Evolutionary conservation across 805 yeast genomes (phyloP), one percentile per base, ranked within the genome.

Genomic region (Wickerhamiella azymoides): DNA sequence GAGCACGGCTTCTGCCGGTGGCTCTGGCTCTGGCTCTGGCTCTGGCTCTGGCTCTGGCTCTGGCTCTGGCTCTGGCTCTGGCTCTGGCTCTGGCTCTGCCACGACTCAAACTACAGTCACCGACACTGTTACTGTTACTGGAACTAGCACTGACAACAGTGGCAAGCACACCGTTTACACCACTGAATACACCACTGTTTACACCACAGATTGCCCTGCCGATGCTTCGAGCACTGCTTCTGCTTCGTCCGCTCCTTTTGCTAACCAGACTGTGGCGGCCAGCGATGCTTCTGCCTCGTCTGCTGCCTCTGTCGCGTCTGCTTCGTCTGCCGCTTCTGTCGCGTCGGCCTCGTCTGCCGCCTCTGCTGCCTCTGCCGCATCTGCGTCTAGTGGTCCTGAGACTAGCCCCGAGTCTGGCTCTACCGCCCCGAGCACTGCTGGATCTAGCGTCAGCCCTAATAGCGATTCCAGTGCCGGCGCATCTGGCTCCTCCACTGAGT

Each of bases 261-360:
- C 5, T 17, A 17, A 9, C 36, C 10, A 9, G 10, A 33, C 19
- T 10, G 30, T 27, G 4, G n/a, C 30, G 10, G 30, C 30, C 30
- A 27, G 10, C 8, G 30, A 9, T 3, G 36, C 36, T n/a, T n/a
- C 36, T 8, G 19, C 10, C 21, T 66, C 63, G 0, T 43, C 43
- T 2, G 79, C 66, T 0, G 70, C 64, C 11, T 52, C 46, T 24
- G 70, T 61, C 4, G 84, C 66, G 10, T 57, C 52, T 1, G 56
- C 54, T 25, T 73, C 49, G 50, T 11, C 36, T 14, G 36, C 18
- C 5, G 36, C 36, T 32, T 9, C 36, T 32, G 36, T 17, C 36
- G 4, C 36, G 4, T 9, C 36, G 19, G 10, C 33, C 14, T n/a
- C 33, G n/a, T n/a, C n/a, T n/a, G n/a, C n/a, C 5, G 19, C 36